Conservation (phyloP, 1,284 basidiomycete genomes). For the Naganishia sp. region DNA sequence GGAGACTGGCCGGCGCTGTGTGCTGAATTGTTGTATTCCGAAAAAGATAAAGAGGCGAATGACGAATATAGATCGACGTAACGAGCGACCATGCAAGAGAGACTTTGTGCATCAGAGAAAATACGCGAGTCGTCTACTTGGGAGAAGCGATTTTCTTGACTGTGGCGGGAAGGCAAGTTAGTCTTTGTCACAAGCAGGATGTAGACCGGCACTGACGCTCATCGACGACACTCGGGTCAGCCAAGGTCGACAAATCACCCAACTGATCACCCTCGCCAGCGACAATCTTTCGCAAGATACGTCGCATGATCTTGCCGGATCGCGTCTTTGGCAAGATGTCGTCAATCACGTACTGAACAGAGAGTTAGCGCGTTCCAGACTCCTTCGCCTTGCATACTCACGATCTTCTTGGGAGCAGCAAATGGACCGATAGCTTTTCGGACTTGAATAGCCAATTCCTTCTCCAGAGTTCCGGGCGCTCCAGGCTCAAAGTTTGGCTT, state of each 20-base stretch:
- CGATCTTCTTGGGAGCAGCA: slow-evolving; percentile 87
- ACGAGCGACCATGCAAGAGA: no score
- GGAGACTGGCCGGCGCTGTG: not conserved
- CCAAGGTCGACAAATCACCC: slow-evolving; percentile 86
- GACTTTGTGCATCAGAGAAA: no score
- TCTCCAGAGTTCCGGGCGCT: slow-evolving; percentile 58
- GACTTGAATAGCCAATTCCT: slow-evolving; percentile 91
- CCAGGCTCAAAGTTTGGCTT: slow-evolving; percentile 66
- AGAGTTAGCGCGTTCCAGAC: no score
- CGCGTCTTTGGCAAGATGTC: slow-evolving; percentile 91
- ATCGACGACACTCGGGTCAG: slow-evolving; percentile 80
- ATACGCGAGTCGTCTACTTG: slow-evolving; percentile 9
- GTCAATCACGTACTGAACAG: slow-evolving; percentile 63
- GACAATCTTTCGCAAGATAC: slow-evolving; percentile 93
- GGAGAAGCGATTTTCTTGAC: slow-evolving; percentile 37
- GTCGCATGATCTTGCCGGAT: slow-evolving; percentile 93
- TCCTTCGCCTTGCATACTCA: slow-evolving; percentile 32
- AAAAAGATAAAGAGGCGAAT: slow-evolving; percentile 8
- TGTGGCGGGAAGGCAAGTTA: not conserved
- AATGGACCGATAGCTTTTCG: slow-evolving; percentile 95
- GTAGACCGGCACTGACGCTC: slow-evolving; percentile 63
- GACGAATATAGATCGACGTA: not conserved
- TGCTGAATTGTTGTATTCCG: not conserved
- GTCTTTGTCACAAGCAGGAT: not conserved
- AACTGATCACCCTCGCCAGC: slow-evolving; percentile 88